phyloP scores from a whole-genome alignment of 208 protist genomes.

The Leishmania martiniquensis region DNA sequence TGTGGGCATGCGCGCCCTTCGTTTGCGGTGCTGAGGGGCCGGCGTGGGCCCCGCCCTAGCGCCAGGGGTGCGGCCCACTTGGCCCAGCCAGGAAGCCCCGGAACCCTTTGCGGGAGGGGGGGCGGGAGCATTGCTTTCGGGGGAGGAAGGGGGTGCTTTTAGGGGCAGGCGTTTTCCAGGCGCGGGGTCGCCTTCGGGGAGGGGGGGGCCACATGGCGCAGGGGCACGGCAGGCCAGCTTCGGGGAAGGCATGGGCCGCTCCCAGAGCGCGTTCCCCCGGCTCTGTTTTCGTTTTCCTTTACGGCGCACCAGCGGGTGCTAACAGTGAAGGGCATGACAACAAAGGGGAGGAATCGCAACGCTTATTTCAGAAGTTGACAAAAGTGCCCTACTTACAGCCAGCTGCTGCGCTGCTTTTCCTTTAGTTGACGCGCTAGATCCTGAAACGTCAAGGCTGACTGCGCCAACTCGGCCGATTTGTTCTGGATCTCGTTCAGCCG shows the following conservation, averaged over 20 bases:
- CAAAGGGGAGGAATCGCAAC: not conserved
- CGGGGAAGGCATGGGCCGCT: not conserved
- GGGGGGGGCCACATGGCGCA: too few relatives aligned
- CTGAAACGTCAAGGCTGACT: constrained; percentile 77
- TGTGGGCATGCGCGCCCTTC: too few relatives aligned
- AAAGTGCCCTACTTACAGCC: constrained; percentile 44
- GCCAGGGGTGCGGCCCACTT: too few relatives aligned
- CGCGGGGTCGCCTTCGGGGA: too few relatives aligned
- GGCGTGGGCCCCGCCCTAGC: too few relatives aligned
- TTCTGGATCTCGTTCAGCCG: constrained; percentile 60
- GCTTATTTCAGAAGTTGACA: not conserved
- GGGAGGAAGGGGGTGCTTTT: too few relatives aligned
- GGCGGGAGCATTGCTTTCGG: too few relatives aligned
- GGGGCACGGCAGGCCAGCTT: not conserved
- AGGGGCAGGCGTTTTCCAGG: too few relatives aligned
- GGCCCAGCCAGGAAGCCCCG: too few relatives aligned
- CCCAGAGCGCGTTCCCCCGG: too few relatives aligned
- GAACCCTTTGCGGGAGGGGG: too few relatives aligned
- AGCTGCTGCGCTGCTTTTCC: constrained; percentile 79
- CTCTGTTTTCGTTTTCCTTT: not conserved
- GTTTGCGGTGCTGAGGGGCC: too few relatives aligned
- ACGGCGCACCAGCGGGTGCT: not conserved
- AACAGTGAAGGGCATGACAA: not conserved
- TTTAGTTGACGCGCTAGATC: constrained; percentile 70
- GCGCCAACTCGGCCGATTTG: constrained; percentile 67